Percentiles rank a stretch among this genome's conserved stretches.
Evolutionary conservation across 2,329 filamentous ascomycete species (phyloP).

Genomic region (Metarhizium guizhouense): DNA sequence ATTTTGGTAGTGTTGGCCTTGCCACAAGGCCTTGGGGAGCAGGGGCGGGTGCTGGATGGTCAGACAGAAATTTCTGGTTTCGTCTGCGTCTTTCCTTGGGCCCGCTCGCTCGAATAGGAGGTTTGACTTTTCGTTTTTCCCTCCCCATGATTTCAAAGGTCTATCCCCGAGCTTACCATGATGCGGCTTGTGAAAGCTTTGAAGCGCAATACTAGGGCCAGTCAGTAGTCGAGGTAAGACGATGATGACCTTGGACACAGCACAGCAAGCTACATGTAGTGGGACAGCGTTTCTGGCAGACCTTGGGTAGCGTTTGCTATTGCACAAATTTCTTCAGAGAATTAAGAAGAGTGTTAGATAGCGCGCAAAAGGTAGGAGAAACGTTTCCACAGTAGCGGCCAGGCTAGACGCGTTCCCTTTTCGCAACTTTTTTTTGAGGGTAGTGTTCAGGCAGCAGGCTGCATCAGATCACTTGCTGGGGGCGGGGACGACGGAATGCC

Average conservation of each 20-base stretch:
- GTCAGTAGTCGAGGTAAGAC: neutral
- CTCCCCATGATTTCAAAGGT: constrained; percentile 21
- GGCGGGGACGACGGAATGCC: neutral
- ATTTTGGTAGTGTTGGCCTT: constrained; percentile 31
- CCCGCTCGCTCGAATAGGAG: constrained; percentile 19
- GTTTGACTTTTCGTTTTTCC: constrained; percentile 21
- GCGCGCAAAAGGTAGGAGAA: neutral
- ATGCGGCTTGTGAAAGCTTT: neutral
- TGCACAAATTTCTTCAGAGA: neutral
- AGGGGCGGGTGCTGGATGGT: constrained; percentile 24
- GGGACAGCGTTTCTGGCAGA: neutral
- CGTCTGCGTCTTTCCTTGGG: constrained; percentile 27
- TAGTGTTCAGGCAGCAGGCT: neutral
- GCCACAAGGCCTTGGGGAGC: constrained; percentile 26
- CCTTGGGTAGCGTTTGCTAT: neutral
- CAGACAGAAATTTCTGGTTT: constrained; percentile 22
- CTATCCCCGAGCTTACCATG: constrained; percentile 4
- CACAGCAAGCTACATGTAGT: neutral
- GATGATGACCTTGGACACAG: neutral
- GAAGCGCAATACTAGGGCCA: neutral
- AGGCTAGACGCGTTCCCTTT: neutral
- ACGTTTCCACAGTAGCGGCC: neutral
- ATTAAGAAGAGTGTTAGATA: neutral
- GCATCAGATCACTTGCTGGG: neutral
- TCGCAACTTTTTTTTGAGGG: neutral